Evolutionary conservation across 169 alveolate species (phyloP).

Genomic region (Plasmodium relictum): DNA sequence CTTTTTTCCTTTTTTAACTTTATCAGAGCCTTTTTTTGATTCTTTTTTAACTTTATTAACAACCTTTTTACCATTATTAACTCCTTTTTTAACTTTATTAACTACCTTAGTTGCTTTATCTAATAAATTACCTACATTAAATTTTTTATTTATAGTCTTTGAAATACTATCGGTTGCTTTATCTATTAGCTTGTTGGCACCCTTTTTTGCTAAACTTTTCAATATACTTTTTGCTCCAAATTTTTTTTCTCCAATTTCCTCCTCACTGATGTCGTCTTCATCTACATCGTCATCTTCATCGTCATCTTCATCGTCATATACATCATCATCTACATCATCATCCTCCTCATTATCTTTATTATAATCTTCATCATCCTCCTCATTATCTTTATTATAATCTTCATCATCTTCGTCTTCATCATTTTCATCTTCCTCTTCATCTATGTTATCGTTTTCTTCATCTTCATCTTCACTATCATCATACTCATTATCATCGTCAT

Average conservation of each 20-base stretch:
- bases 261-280: background rate
- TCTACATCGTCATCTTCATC: slow-evolving; percentile 19
- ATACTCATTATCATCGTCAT: slow-evolving; percentile 2
- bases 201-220: slow-evolving; percentile 16
- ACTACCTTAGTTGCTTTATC: slow-evolving; percentile 17
- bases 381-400: background rate
- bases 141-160: slow-evolving; percentile 18
- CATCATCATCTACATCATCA: background rate
- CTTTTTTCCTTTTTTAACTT: background rate
- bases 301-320: background rate
- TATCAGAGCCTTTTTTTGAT: background rate
- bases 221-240: slow-evolving; percentile 17
- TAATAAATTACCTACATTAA: slow-evolving; percentile 24
- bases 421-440: background rate
- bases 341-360: background rate
- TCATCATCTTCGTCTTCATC: background rate
- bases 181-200: slow-evolving; percentile 27
- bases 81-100: slow-evolving; percentile 20
- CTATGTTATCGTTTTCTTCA: background rate
- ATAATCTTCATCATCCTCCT: background rate
- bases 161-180: slow-evolving; percentile 25
- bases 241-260: slow-evolving; percentile 1
- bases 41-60: slow-evolving; percentile 9
- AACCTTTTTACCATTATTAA: slow-evolving; percentile 3
- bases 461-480: background rate